phyloP scores from a whole-genome alignment of 2,329 filamentous ascomycete genomes.

The Tympanopsis confertula region DNA sequence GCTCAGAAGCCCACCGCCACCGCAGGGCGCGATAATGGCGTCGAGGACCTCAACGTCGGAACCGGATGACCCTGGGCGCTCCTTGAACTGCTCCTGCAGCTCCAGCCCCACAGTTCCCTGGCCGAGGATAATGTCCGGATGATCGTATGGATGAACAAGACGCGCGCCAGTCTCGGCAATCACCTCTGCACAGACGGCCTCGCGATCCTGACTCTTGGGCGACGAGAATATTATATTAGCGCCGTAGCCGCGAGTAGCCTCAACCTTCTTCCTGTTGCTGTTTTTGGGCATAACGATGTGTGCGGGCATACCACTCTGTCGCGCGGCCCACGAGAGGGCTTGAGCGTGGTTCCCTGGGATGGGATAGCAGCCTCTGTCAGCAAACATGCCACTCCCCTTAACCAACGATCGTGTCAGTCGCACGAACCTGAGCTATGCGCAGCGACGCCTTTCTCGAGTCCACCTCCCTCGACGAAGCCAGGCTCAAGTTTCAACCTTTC shows the following conservation, averaged over 20 bases:
- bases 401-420: slow-evolving; percentile 3
- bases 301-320: slow-evolving; percentile 60
- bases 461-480: slow-evolving; percentile 47
- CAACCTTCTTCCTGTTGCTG: slow-evolving; percentile 74
- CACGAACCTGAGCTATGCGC: slow-evolving; percentile 75
- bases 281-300: slow-evolving; percentile 91
- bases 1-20: slow-evolving; percentile 78
- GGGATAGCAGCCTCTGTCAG: slow-evolving; percentile 3
- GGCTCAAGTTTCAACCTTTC: slow-evolving; percentile 52
- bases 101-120: slow-evolving; percentile 87
- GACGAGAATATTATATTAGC: slow-evolving; percentile 73
- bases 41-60: slow-evolving; percentile 32
- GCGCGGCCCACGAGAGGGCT: slow-evolving; percentile 76
- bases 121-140: slow-evolving; percentile 81
- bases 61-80: slow-evolving; percentile 28
- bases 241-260: slow-evolving; percentile 68
- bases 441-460: slow-evolving; percentile 60
- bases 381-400: neutral
- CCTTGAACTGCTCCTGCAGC: slow-evolving; percentile 60
- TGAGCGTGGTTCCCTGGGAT: slow-evolving; percentile 83
- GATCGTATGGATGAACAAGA: slow-evolving; percentile 82
- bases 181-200: slow-evolving; percentile 62
- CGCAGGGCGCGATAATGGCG: slow-evolving; percentile 71
- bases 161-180: slow-evolving; percentile 62
- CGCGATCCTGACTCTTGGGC: slow-evolving; percentile 67